phyloP scores from a whole-genome alignment of 306 rosid genomes.

The Styphnolobium japonicum region DNA sequence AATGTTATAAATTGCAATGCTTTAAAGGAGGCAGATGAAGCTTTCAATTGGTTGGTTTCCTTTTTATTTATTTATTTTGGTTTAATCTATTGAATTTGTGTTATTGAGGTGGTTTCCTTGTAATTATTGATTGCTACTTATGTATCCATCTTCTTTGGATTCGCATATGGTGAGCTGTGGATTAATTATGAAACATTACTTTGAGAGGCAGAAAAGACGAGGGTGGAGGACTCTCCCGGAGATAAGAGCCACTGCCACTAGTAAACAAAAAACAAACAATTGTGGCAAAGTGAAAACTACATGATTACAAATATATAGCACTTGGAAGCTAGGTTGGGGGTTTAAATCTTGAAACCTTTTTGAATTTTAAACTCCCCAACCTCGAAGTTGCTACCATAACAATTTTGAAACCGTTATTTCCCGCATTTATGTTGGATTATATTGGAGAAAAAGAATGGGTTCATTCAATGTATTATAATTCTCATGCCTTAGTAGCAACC shows the following conservation, averaged over 20 bases:
- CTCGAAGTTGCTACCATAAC: background rate
- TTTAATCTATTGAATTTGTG: background rate
- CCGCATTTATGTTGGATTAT: background rate
- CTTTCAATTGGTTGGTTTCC: conserved; percentile 10
- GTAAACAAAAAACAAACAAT: background rate
- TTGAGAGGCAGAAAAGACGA: conserved; percentile 28
- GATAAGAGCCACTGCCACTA: background rate
- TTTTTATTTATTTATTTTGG: too few relatives aligned
- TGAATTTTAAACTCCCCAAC: background rate
- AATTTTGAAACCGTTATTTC: background rate
- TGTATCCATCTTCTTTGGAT: conserved; percentile 30
- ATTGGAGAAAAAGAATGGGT: background rate
- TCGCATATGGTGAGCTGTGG: conserved; percentile 21
- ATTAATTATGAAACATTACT: conserved; percentile 30
- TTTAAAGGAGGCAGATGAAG: background rate
- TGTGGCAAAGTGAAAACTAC: background rate
- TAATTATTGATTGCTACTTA: conserved; percentile 14
- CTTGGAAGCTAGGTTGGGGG: background rate
- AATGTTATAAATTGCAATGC: background rate
- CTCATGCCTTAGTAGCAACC: background rate
- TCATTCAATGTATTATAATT: background rate
- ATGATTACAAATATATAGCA: background rate
- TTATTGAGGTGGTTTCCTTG: conserved; percentile 28
- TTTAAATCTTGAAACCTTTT: background rate
- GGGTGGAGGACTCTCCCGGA: background rate